Evolutionary conservation across 2,329 filamentous ascomycete species (phyloP), one percentile per base, ranked within the genome.

Genomic region (Penicillium capsulatum): DNA sequence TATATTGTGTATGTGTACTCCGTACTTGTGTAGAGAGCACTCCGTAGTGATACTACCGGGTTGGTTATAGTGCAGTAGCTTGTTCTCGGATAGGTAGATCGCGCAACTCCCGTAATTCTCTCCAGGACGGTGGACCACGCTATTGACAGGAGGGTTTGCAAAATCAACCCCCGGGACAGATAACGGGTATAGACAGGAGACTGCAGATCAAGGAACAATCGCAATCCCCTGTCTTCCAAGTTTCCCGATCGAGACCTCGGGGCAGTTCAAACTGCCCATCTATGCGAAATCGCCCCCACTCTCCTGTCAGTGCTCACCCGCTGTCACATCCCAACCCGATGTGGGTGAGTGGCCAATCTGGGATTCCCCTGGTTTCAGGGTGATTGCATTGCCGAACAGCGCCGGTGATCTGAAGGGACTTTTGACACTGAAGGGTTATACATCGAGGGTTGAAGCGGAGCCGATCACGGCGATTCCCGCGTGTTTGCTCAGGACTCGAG

Each of bases 271-370:
- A n/a, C n/a, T n/a, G n/a, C n/a, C n/a, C n/a, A n/a, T n/a, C n/a
- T 30, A 22, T 5, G 5, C 19, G 19, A 28, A 11, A 22, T 19
- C 36, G 24, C 36, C 36, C 39, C 38, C 39, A 35, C 32, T 38
- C 29, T 39, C 29, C 38, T 19, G 39, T 48, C 42, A 45, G 43
- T 44, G 43, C 39, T 33, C 38, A 44, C 34, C 48, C 45, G 44
- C 45, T 51, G 50, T 50, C 51, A 53, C 48, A 47, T 46, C 36
- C n/a, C n/a, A n/a, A n/a, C n/a, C n/a, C n/a, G n/a, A n/a, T n/a
- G n/a, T n/a, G n/a, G n/a, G n/a, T n/a, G n/a, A n/a, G n/a, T n/a
- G n/a, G n/a, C n/a, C n/a, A n/a, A n/a, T n/a, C n/a, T n/a, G n/a
- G n/a, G n/a, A 22, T 22, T 22, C 19, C 19, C 9, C 9, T 22